phyloP scores from a whole-genome alignment of 1,139 yeast species.

The Taphrina flavorubra region DNA sequence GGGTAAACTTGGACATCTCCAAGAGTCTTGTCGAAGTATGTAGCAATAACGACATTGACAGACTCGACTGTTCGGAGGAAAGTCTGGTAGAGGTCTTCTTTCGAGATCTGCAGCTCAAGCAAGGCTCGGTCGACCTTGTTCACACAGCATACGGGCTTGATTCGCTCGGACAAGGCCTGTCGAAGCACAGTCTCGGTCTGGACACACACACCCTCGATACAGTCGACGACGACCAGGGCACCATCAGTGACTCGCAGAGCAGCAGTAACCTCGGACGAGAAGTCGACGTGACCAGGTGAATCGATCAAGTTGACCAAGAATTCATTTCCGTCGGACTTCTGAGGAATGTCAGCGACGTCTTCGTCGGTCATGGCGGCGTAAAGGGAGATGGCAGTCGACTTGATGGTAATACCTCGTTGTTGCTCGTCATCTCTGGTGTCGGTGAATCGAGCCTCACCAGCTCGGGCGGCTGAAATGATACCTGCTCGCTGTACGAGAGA shows the following conservation, averaged over 20 bases:
- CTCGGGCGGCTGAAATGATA: conserved; percentile 98
- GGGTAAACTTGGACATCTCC: conserved; percentile 99
- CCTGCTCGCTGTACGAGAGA: conserved; percentile 99
- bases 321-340: conserved; percentile 91
- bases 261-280: conserved; percentile 99
- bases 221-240: conserved; percentile 99
- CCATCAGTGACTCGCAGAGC: conserved; percentile 99
- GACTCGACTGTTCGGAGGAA: conserved; percentile 99
- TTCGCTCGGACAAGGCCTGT: conserved; percentile 99
- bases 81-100: conserved; percentile 98
- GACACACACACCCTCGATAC: conserved; percentile 99
- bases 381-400: conserved; percentile 98
- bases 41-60: conserved; percentile 96
- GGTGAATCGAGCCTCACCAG: conserved; percentile 99
- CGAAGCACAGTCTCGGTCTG: conserved; percentile 99
- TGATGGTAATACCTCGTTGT: conserved; percentile 99
- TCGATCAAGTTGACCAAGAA: conserved; percentile 98
- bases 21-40: conserved; percentile 85
- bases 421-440: conserved; percentile 99
- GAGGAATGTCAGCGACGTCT: conserved; percentile 92
- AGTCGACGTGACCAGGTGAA: conserved; percentile 99
- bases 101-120: conserved; percentile 97
- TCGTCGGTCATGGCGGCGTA: conserved; percentile 89
- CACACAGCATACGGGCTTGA: conserved; percentile 96
- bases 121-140: conserved; percentile 99